A percentile compares a stretch with the other conserved stretches of the same genome.
Evolutionary conservation across 2,329 filamentous ascomycete species (phyloP).

Genomic region (Aspergillus carbonarius): DNA sequence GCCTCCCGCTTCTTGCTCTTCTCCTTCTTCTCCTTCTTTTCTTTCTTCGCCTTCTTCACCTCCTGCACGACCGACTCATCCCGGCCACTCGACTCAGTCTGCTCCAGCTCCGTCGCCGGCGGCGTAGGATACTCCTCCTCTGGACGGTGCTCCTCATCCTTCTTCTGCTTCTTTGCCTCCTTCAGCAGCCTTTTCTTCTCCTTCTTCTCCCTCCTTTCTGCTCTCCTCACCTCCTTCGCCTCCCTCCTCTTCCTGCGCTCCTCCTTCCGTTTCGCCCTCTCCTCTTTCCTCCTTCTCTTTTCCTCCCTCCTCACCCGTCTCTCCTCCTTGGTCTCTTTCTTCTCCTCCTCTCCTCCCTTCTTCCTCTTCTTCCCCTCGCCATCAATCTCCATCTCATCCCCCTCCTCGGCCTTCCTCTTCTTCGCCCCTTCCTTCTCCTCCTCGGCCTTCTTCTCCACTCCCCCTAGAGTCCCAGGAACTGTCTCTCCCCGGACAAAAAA

Average conservation of each 20-base stretch:
- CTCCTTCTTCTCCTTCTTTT: conserved; percentile 27
- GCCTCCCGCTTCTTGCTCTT: conserved; percentile 28
- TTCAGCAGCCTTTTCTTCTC: conserved; percentile 10
- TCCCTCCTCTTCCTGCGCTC: conserved; percentile 27
- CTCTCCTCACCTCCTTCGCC: conserved; percentile 24
- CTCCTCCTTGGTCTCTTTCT: conserved; percentile 22
- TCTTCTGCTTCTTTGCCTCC: conserved; percentile 19
- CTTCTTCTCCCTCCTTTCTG: conserved; percentile 16
- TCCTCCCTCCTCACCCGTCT: conserved; percentile 12
- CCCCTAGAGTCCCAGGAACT: conserved; percentile 64
- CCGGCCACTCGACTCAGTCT: conserved; percentile 17
- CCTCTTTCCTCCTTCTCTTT: conserved; percentile 19
- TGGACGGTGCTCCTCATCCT: conserved; percentile 16
- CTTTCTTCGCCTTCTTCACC: conserved; percentile 23
- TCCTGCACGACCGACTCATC: conserved; percentile 27
- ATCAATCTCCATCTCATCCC: conserved; percentile 39
- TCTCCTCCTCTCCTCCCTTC: conserved; percentile 37
- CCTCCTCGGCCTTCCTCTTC: conserved; percentile 18
- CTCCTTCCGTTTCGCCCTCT: conserved; percentile 24
- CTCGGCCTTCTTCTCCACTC: conserved; percentile 14
- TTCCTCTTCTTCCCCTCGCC: conserved; percentile 27
- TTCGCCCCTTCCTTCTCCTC: conserved; percentile 9
- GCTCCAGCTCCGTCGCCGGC: conserved; percentile 25
- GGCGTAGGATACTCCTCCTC: conserved; percentile 37
- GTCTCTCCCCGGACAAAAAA: conserved; percentile 81